A percentile compares a stretch with the other conserved stretches of the same genome.
These are phyloP conservation scores for Aspergillus piperis DNA, from an alignment of 2,329 filamentous ascomycete genomes.

Conservation along the genomic window DNA sequence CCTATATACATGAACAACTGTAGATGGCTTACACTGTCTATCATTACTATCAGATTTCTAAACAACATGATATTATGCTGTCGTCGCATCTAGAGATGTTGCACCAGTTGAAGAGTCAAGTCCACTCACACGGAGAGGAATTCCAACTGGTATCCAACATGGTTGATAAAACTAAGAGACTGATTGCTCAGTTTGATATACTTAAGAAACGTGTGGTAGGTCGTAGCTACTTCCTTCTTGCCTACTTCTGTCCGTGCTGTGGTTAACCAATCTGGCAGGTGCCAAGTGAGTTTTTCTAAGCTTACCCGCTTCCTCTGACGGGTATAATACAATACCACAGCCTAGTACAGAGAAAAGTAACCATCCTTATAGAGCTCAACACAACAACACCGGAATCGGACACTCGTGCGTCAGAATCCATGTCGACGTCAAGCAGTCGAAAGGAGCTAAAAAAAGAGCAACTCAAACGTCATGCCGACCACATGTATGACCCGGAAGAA, in stretches of 20 bases:
- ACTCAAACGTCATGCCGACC: neutral
- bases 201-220: constrained; percentile 40
- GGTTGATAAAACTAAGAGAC: constrained; percentile 41
- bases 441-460: neutral
- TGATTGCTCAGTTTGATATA: constrained; percentile 40
- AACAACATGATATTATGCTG: constrained; percentile 44
- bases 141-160: constrained; percentile 37
- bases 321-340: neutral
- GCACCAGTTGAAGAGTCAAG: constrained; percentile 35
- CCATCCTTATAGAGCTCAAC: neutral
- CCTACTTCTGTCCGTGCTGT: neutral
- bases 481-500: neutral
- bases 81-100: constrained; percentile 43
- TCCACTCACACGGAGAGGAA: constrained; percentile 30
- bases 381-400: neutral
- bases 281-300: neutral
- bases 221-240: neutral
- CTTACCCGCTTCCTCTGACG: neutral
- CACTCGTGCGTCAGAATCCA: neutral
- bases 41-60: constrained; percentile 36
- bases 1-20: neutral
- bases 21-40: neutral
- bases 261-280: neutral
- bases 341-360: neutral
- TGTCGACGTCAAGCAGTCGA: neutral